Evolutionary conservation across 2,329 filamentous ascomycete species (phyloP), one percentile per base, ranked within the genome.

Genomic region (Malbranchea zuffiana): DNA sequence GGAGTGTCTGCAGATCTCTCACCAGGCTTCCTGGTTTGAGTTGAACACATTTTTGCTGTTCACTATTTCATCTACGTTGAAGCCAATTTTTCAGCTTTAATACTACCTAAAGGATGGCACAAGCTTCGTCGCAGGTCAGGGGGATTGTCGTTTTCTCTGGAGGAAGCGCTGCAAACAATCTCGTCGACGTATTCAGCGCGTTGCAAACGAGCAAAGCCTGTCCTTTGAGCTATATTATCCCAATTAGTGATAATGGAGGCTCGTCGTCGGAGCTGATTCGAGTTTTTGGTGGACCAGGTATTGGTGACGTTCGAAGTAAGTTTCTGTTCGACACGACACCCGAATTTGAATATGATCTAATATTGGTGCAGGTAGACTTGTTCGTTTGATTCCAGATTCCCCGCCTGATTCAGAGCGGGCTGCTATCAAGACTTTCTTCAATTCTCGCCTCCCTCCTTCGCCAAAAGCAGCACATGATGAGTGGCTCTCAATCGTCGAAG

Each of bases 211-310:
- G 71, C 48, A 82, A 80, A 44, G 62, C 71, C 26, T 81, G 80
- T 52, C 66, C 71, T 2, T 63, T 92, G 27, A 84, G 75, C 60
- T 92, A 93, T 58, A 77, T 95, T 41, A 93, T 96, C 35, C 88
- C 88, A 23, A 94, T 95, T 55, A 90, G 82, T 47, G 88, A 96
- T 62, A 96, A 96, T 60, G 88, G 88, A 32, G 88, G 88, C 25
- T 92, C 83, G 49, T 92, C 86, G 2, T 93, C 84, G 29, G 88
- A 96, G 64, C 67, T 95, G 51, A 93, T 95, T 47, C 74, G 90
- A 23, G 86, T 96, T 23, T 90, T 96, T 61, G 90, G 88, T 10
- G 90, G 90, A 1, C 88, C 88, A 46, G 88, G 88, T 2, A 70
- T 86, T 51, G 82, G 82, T 39, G 82, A 87, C 62, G 73, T 86